These are phyloP conservation scores for Aspergillus sparsus DNA, from an alignment of 495 filamentous ascomycete genomes.

Conservation along the genomic window DNA sequence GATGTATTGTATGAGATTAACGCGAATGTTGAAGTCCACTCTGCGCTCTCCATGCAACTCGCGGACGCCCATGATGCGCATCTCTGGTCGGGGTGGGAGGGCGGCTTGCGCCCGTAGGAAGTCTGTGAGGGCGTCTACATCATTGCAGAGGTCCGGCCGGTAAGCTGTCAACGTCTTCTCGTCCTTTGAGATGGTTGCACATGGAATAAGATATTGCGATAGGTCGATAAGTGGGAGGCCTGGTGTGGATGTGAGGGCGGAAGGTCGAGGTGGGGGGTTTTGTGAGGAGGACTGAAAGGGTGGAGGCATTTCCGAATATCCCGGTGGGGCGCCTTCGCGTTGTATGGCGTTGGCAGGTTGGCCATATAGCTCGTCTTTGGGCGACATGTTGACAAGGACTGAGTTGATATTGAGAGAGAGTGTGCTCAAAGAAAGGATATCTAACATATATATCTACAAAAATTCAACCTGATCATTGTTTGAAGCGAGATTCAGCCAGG, in stretches of 20 bases:
- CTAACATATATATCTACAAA: too few relatives aligned
- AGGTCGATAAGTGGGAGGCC: neutral
- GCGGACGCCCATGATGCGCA: neutral
- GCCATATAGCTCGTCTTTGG: too few relatives aligned
- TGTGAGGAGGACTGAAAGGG: neutral
- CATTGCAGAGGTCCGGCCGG: neutral
- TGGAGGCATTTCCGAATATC: constrained; percentile 1
- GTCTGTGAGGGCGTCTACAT: neutral
- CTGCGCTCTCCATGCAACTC: neutral
- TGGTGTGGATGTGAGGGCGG: constrained; percentile 1
- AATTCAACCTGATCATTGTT: too few relatives aligned
- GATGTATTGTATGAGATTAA: neutral
- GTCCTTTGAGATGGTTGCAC: neutral
- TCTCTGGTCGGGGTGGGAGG: constrained; percentile 2
- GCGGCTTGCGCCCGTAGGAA: neutral
- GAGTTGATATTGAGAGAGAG: too few relatives aligned
- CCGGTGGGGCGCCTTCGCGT: neutral
- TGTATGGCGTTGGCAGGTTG: neutral
- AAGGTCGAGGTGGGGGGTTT: neutral
- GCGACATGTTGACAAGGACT: too few relatives aligned
- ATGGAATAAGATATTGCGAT: neutral
- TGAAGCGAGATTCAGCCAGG: too few relatives aligned
- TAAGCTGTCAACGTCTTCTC: neutral
- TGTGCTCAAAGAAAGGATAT: too few relatives aligned
- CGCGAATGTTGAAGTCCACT: neutral